These are phyloP conservation scores for Ustilago vetiveriae DNA, from an alignment of 1,284 basidiomycete species.

Conservation along the genomic window DNA sequence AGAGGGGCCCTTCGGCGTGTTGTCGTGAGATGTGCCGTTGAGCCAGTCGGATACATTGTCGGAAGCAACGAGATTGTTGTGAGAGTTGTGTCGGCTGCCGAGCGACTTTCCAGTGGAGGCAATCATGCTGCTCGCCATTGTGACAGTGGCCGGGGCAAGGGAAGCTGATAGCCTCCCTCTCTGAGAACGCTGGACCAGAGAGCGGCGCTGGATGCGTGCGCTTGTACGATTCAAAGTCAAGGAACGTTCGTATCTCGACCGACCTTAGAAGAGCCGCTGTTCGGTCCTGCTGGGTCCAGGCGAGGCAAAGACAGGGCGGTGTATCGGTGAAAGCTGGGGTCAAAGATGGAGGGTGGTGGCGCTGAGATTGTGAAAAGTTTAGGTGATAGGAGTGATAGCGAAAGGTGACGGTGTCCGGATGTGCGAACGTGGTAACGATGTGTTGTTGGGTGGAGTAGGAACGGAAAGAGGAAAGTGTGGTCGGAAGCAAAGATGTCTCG, in stretches of 20 bases:
- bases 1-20: conserved; percentile 25
- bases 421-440: background rate
- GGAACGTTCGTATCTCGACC: no score
- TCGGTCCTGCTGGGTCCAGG: no score
- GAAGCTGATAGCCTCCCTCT: conserved; percentile 20
- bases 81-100: conserved; percentile 44
- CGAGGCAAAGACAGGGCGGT: no score
- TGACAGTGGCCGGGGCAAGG: conserved; percentile 6
- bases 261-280: no score
- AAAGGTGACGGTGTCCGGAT: background rate
- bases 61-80: conserved; percentile 36
- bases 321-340: background rate
- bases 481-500: conserved; percentile 1
- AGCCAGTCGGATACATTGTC: conserved; percentile 43
- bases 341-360: background rate
- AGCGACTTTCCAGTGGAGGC: conserved; percentile 28
- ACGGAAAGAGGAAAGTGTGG: conserved; percentile 23
- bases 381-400: background rate
- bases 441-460: conserved; percentile 6
- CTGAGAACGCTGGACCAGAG: background rate
- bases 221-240: no score
- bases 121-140: conserved; percentile 38
- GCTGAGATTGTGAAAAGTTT: background rate
- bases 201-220: background rate
- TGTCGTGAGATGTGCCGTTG: conserved; percentile 17